Evolutionary conservation across 2,329 filamentous ascomycete species (phyloP), one percentile per base, ranked within the genome.

Genomic region (Dactylellina haptotyla): DNA sequence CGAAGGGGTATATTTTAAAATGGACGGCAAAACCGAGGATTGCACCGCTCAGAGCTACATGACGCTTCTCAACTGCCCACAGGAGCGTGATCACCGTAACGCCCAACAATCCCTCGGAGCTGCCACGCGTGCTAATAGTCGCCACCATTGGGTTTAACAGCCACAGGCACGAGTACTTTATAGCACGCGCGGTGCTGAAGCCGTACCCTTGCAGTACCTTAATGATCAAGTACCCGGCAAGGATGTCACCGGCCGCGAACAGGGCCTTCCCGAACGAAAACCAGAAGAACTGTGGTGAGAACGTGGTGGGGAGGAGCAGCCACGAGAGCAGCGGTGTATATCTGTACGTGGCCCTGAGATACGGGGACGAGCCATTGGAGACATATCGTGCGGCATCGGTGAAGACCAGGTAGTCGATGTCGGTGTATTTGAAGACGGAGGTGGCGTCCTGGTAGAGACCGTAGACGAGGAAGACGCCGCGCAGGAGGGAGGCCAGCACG

Each of bases 361-460:
- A 99, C 1, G 95, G 95, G 0, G 91, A 91, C 50, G 83, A 82
- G 2, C 87, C 87, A n/a, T 82, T 83, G 2, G 88, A 83, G 45
- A 76, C 83, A 81, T 90, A 94, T 76, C 91, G 90, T 1, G 95
- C 88, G 25, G 95, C 95, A 81, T 98, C 94, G 53, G 95, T 98
- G 84, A 99, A 99, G 80, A 99, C 95, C 76, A 93, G 88, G 82
- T 99, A 99, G 84, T 99, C 95, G 78, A 99, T 97, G 82, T 99
- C 95, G 57, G 95, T 99, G 84, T 98, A 99, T 83, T 98, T 98
- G 79, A 99, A 83, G 12, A 94, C 89, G 5, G 93, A 96, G 82
- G 93, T 86, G 72, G 92, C 89, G 82, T 99, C 95, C 83, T 99
- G 95, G 84, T 91, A 93, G 73, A 92, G 87, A 69, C 95, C 94